A percentile compares a stretch with the other conserved stretches of the same genome.
Conservation (phyloP, 1,139 yeast genomes). For the Saccharomyces hybrid region DNA sequence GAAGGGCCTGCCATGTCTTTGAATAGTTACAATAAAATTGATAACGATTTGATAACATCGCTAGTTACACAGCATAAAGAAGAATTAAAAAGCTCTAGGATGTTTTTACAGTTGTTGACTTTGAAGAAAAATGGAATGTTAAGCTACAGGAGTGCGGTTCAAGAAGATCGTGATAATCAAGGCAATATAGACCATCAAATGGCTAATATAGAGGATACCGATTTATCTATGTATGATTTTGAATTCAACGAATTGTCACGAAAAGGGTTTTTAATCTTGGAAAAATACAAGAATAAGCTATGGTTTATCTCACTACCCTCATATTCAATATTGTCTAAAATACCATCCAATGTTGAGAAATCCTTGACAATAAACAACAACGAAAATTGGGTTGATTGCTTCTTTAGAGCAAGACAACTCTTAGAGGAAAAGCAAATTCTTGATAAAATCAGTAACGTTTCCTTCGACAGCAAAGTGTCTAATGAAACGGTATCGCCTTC, state of each 20-base stretch:
- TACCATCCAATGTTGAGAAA: conserved; percentile 11
- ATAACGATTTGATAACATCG: conserved; percentile 23
- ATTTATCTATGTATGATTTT: conserved; percentile 71
- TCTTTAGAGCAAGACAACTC: conserved; percentile 42
- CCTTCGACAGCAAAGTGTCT: conserved; percentile 1
- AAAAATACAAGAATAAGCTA: conserved; percentile 51
- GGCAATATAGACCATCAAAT: conserved; percentile 31
- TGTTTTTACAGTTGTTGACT: conserved; percentile 32
- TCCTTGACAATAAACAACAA: conserved; percentile 24
- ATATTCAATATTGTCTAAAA: conserved; percentile 9
- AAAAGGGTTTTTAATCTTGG: conserved; percentile 59
- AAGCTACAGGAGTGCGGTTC: conserved; percentile 20
- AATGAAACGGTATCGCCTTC: conserved; percentile 2
- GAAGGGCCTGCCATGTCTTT: conserved; percentile 24
- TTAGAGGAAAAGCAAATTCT: conserved; percentile 24
- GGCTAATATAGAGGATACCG: conserved; percentile 40
- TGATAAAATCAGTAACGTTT: conserved; percentile 4
- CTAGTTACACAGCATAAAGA: conserved; percentile 35
- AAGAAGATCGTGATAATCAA: conserved; percentile 9
- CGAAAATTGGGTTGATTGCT: conserved; percentile 43
- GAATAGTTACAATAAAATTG: conserved; percentile 20
- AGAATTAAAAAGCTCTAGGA: conserved; percentile 34
- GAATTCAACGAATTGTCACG: conserved; percentile 51
- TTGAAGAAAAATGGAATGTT: conserved; percentile 37
- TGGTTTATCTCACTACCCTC: conserved; percentile 46